These are phyloP conservation scores for Blastobotrys terrestris DNA, from an alignment of 805 yeast species.

Conservation along the genomic window DNA sequence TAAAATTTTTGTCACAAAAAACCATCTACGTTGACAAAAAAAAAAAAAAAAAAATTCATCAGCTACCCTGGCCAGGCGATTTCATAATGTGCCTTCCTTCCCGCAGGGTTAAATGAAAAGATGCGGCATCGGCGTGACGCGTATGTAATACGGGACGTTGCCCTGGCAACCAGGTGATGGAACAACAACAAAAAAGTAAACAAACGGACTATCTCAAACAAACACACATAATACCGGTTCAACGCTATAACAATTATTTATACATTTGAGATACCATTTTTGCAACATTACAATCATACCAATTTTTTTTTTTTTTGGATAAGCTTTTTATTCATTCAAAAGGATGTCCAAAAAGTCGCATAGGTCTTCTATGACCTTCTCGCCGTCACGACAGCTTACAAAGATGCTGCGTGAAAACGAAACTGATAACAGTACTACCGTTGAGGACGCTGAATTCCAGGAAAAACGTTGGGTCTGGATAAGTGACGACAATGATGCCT, in stretches of 20 bases:
- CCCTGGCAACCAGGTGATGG: not conserved
- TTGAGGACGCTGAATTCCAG: conserved; percentile 25
- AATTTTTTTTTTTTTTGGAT: not conserved
- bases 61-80: too few relatives aligned
- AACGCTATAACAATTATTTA: not conserved
- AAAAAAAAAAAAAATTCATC: too few relatives aligned
- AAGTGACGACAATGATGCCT: conserved; percentile 51
- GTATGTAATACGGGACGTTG: not conserved
- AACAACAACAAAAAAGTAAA: not conserved
- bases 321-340: not conserved
- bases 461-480: conserved; percentile 72
- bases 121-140: not conserved
- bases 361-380: conserved; percentile 3
- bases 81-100: too few relatives aligned
- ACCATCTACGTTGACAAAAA: too few relatives aligned
- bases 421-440: conserved; percentile 4
- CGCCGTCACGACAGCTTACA: not conserved
- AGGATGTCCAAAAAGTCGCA: not conserved
- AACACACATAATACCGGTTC: not conserved
- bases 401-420: not conserved
- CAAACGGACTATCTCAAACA: not conserved
- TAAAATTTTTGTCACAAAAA: too few relatives aligned
- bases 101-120: too few relatives aligned
- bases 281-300: not conserved
- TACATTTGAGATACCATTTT: not conserved